phyloP scores from a whole-genome alignment of 768 basidiomycete genomes.

The Tephrocybe sp. region DNA sequence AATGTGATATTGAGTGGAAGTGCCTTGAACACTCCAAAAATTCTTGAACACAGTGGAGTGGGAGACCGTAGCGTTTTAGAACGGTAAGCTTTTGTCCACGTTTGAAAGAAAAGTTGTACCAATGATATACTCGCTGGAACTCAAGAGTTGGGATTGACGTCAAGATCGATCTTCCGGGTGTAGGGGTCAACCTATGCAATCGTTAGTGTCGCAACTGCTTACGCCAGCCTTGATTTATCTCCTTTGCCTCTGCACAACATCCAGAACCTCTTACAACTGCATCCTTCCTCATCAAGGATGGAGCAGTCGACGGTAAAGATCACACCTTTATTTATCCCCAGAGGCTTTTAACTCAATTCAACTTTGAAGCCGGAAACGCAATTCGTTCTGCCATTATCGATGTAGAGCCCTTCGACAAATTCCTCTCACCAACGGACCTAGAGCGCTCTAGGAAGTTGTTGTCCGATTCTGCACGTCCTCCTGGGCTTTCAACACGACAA shows the following conservation, averaged over 20 bases:
- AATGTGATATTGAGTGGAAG: slow-evolving; percentile 16
- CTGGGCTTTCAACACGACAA: slow-evolving; percentile 1
- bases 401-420: slow-evolving; percentile 9
- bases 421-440: slow-evolving; percentile 4
- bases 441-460: slow-evolving; percentile 8
- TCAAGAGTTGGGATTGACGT: slow-evolving; percentile 6
- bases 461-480: not conserved
- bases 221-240: not conserved
- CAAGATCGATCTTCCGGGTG: slow-evolving; percentile 11
- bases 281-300: slow-evolving; percentile 11
- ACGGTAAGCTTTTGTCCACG: not conserved
- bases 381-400: slow-evolving; percentile 14
- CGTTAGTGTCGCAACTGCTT: not conserved
- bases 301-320: slow-evolving; percentile 10
- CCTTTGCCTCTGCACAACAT: not conserved
- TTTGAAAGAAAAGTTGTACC: no score
- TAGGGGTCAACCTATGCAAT: slow-evolving; percentile 15
- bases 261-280: slow-evolving; percentile 13
- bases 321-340: not conserved
- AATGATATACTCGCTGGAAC: not conserved
- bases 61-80: slow-evolving; percentile 9
- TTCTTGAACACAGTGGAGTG: slow-evolving; percentile 14
- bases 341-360: not conserved
- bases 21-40: slow-evolving; percentile 14
- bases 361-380: slow-evolving; percentile 9